A percentile compares a stretch with the other conserved stretches of the same genome.
These are phyloP conservation scores for Orbilia blumenaviensis DNA, from an alignment of 2,329 filamentous ascomycete species.

Conservation along the genomic window DNA sequence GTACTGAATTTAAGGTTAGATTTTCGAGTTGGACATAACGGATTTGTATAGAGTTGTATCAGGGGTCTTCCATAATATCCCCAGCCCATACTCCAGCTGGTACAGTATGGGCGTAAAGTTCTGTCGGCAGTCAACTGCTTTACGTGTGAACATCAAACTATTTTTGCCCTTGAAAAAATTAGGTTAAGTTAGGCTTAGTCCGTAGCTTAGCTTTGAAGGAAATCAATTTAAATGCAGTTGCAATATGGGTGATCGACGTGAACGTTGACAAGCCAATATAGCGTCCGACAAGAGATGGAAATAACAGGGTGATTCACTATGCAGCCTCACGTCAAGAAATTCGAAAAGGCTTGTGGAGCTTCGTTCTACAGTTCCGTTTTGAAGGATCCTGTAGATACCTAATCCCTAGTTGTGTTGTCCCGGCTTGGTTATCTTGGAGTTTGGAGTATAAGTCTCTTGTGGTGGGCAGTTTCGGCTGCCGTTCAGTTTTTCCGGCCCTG, in stretches of 20 bases:
- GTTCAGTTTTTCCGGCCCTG: constrained; percentile 50
- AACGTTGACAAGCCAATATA: constrained; percentile 3
- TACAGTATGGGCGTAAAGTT: no score
- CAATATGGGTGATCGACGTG: neutral
- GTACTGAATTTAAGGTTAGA: neutral
- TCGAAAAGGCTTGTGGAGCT: neutral
- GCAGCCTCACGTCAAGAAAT: constrained; percentile 9
- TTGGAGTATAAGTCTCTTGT: constrained; percentile 4
- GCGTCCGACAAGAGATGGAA: neutral
- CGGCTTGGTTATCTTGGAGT: constrained; percentile 45
- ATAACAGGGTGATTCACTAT: constrained; percentile 22
- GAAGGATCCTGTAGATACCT: neutral
- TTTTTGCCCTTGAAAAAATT: no score
- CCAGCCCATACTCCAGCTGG: no score
- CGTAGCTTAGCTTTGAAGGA: neutral
- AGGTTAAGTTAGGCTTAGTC: no score
- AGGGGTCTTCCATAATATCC: neutral
- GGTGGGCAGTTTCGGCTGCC: constrained; percentile 45
- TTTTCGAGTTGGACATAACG: neutral
- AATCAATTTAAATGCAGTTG: neutral
- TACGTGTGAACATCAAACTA: no score
- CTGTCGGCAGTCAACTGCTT: neutral
- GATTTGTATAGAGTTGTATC: neutral
- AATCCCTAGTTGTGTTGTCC: constrained; percentile 18
- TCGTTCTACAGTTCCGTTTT: neutral